A percentile compares a stretch with the other conserved stretches of the same genome.
phyloP scores from a whole-genome alignment of 2,329 filamentous ascomycete genomes.

The Cadophora sp. region DNA sequence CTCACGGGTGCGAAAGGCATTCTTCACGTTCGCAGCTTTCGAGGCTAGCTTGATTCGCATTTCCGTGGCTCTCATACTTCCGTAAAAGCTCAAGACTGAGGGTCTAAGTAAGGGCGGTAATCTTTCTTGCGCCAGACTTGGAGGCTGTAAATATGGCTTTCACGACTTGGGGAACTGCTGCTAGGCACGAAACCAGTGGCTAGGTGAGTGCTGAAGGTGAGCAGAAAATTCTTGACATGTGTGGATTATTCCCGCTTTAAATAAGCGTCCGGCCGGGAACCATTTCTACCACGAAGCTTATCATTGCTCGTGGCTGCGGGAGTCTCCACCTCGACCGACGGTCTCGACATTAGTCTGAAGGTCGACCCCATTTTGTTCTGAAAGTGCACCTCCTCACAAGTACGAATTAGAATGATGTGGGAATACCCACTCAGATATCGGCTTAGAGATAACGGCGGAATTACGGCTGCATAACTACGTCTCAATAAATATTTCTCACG shows the following conservation, averaged over 20 bases:
- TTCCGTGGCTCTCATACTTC: neutral
- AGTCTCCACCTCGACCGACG: no score
- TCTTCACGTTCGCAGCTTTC: neutral
- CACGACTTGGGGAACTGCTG: neutral
- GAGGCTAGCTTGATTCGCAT: neutral
- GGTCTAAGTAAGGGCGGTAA: neutral
- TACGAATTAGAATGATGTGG: no score
- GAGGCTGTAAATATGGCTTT: neutral
- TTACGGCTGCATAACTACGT: no score
- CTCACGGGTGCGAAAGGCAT: neutral
- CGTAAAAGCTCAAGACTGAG: neutral
- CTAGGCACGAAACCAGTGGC: neutral
- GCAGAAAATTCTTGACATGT: neutral
- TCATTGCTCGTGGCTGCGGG: no score
- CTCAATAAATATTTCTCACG: no score
- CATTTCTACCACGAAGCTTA: no score
- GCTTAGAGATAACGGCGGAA: no score
- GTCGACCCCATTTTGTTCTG: no score
- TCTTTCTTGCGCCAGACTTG: neutral
- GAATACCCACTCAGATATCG: no score
- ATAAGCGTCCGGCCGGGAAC: neutral
- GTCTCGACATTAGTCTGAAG: no score
- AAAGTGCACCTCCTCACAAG: no score
- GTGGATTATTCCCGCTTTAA: slow-evolving; percentile 7
- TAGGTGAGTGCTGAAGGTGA: neutral